Evolutionary conservation across 306 rosid species (phyloP), one percentile per base, ranked within the genome.

Genomic region (Trichosanthes cucumerina): DNA sequence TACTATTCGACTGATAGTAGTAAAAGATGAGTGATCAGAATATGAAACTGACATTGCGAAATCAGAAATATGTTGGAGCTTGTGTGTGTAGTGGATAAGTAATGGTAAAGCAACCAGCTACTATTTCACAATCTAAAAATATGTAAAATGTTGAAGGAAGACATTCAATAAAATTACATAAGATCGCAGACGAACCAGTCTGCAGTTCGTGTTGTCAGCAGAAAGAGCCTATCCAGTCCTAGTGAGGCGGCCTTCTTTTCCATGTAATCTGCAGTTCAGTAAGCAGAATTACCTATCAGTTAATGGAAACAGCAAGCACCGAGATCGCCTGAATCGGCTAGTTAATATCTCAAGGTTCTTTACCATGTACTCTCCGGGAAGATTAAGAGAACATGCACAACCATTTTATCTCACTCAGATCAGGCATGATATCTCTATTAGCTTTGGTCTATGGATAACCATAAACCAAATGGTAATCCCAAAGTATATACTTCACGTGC

Each of bases 181-280:
- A 79, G 82, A 41, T 53, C 1, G 19, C 36, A 44, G 75, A 78
- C 85, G 80, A 68, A 96, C 99, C 98, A 96, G 87, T 96, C 98
- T 50, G 98, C 98, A 46, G 98, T 90, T 0, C 97, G 89, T 3
- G 98, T 96, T 26, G 99, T 96, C 13, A 96, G 93, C 80, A 96
- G 87, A 83, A 92, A 96, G 81, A 96, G 92, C 84, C 57, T 92
- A 57, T 91, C 85, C 86, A 96, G 82, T 76, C 98, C 97, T 54
- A 90, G 88, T 39, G 85, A 84, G 46, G 93, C 82, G 31, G 99
- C 93, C 86, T 90, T 91, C 87, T 87, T 96, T 87, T 96, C 99
- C 70, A 96, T 81, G 80, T 87, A 96, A 86, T 96, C 99, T 96
- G 91, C 87, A 83, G 49, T 50, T 39, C 41, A 72, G 24, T 16